Evolutionary conservation across 345 rosid genomes (phyloP).

Genomic region (Boechera retrofracta): DNA sequence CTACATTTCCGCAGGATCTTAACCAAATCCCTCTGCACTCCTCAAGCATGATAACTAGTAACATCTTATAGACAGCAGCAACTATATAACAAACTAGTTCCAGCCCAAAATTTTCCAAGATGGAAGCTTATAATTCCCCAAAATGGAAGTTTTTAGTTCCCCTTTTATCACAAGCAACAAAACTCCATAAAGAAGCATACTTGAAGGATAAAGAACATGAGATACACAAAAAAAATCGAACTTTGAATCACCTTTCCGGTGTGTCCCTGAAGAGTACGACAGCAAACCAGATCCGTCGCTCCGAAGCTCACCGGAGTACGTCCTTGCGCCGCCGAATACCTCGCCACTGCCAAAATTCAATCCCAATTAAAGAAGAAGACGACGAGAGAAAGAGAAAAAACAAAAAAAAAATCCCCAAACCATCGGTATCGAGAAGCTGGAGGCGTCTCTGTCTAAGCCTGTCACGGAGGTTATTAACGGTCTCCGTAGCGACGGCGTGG

Average conservation of each 20-base stretch:
- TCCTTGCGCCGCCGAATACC: slow-evolving; percentile 68
- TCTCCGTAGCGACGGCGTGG: slow-evolving; percentile 70
- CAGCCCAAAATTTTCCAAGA: background rate
- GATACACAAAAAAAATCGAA: slow-evolving; percentile 4
- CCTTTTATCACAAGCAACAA: slow-evolving; percentile 16
- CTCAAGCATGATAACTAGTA: background rate
- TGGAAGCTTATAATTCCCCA: background rate
- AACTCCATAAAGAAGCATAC: slow-evolving; percentile 20
- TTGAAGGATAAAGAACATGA: slow-evolving; percentile 7
- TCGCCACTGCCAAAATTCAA: slow-evolving; percentile 62
- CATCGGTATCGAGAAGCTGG: slow-evolving; percentile 75
- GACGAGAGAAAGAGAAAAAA: background rate
- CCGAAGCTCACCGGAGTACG: slow-evolving; percentile 74
- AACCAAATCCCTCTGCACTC: background rate
- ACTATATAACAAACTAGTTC: background rate
- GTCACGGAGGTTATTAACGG: slow-evolving; percentile 70
- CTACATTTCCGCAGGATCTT: slow-evolving; percentile 3
- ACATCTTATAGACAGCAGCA: background rate
- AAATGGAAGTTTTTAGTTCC: background rate
- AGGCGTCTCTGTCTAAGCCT: slow-evolving; percentile 80
- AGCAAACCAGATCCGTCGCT: slow-evolving; percentile 91
- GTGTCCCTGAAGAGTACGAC: slow-evolving; percentile 96
- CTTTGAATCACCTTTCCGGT: slow-evolving; percentile 72
- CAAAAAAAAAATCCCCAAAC: slow-evolving; percentile 11
- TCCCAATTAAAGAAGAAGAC: background rate